phyloP scores from a whole-genome alignment of 352 stramenopile genomes.

The Pythium apleroticum region DNA sequence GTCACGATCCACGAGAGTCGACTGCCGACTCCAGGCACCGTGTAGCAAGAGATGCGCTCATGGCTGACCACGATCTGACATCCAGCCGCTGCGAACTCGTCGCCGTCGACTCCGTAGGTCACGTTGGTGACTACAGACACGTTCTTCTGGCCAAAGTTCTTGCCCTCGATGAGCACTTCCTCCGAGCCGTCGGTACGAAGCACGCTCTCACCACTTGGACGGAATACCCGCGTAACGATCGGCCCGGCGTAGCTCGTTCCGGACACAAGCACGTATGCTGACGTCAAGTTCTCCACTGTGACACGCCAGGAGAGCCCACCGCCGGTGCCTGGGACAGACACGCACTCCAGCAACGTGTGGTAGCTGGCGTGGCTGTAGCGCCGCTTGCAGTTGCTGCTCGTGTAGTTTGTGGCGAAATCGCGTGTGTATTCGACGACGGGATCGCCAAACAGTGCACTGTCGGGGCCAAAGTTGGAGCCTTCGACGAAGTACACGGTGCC shows the following conservation, averaged over 20 bases:
- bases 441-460: conserved; percentile 43
- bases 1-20: conserved; percentile 58
- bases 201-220: conserved; percentile 40
- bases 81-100: conserved; percentile 38
- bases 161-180: conserved; percentile 53
- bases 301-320: conserved; percentile 47
- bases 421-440: conserved; percentile 55
- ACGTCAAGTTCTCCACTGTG: conserved; percentile 39
- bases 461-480: conserved; percentile 52
- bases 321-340: conserved; percentile 46
- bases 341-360: conserved; percentile 53
- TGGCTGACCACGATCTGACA: conserved; percentile 52
- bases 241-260: conserved; percentile 58
- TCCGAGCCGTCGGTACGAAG: conserved; percentile 52
- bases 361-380: conserved; percentile 38
- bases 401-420: conserved; percentile 32
- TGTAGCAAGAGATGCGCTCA: conserved; percentile 52
- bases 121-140: conserved; percentile 37
- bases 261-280: conserved; percentile 27
- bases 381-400: conserved; percentile 53
- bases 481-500: conserved; percentile 48
- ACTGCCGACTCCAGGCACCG: conserved; percentile 46
- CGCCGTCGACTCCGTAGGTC: conserved; percentile 50
- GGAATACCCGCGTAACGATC: conserved; percentile 56
- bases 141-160: conserved; percentile 50